Conservation (phyloP, 2,329 filamentous ascomycete species). For the Microdochium nivale region DNA sequence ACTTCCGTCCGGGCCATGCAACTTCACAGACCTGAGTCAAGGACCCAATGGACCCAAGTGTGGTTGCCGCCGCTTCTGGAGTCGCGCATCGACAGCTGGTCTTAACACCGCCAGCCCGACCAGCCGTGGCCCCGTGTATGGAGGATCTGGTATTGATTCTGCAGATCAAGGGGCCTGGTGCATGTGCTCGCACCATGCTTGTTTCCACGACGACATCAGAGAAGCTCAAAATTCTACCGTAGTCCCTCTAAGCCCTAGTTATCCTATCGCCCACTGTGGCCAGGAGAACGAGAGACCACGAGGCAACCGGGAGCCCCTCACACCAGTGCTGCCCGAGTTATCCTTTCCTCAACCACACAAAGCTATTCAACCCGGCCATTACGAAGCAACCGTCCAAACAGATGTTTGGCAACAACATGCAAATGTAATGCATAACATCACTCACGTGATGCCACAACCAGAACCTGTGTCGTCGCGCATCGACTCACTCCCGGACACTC, state of each 20-base stretch:
- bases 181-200: conserved; percentile 57
- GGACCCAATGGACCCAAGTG: conserved; percentile 44
- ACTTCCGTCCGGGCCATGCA: conserved; percentile 46
- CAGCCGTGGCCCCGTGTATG: conserved; percentile 14
- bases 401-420: neutral
- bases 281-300: conserved; percentile 47
- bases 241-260: neutral
- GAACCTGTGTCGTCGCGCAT: conserved; percentile 20
- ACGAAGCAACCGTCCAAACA: neutral
- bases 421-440: neutral
- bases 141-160: conserved; percentile 9
- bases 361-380: neutral
- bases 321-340: conserved; percentile 36
- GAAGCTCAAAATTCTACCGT: conserved; percentile 15
- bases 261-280: conserved; percentile 10
- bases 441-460: conserved; percentile 10
- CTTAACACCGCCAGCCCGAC: conserved; percentile 17
- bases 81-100: conserved; percentile 27
- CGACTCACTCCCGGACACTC: conserved; percentile 46
- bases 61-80: conserved; percentile 55
- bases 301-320: conserved; percentile 39
- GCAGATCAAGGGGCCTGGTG: conserved; percentile 41
- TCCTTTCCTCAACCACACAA: conserved; percentile 27
- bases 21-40: conserved; percentile 45
- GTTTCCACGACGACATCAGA: conserved; percentile 45